These are phyloP conservation scores for Mimosa bimucronata DNA, from an alignment of 306 rosid species.

Conservation along the genomic window DNA sequence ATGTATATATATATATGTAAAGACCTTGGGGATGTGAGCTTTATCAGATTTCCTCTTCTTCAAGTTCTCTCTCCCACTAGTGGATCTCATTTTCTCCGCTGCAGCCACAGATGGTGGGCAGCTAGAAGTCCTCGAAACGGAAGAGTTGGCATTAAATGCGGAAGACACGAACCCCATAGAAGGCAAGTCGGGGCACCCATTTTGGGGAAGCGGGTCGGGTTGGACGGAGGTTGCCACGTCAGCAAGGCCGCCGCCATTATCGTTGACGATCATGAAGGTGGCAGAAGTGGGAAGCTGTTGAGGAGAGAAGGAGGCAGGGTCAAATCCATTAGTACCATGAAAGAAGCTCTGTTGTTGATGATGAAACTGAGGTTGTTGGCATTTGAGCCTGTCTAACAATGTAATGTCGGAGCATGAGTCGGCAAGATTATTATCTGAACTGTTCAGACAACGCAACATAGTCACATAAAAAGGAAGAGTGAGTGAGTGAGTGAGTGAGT, in stretches of 20 bases:
- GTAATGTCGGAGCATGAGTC: constrained; percentile 50
- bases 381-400: constrained; percentile 50
- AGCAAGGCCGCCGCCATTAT: constrained; percentile 32
- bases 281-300: constrained; percentile 19
- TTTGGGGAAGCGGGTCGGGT: constrained; percentile 58
- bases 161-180: constrained; percentile 27
- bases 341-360: constrained; percentile 29
- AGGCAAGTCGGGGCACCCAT: constrained; percentile 52
- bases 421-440: constrained; percentile 40
- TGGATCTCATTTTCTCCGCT: constrained; percentile 39
- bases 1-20: not conserved
- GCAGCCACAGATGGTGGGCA: constrained; percentile 46
- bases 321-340: constrained; percentile 41
- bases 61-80: constrained; percentile 51
- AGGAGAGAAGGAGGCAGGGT: constrained; percentile 33
- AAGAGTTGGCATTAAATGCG: constrained; percentile 43
- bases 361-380: constrained; percentile 38
- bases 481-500: not conserved
- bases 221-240: constrained; percentile 50
- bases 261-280: constrained; percentile 1
- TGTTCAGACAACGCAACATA: constrained; percentile 59
- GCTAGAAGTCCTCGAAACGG: constrained; percentile 57
- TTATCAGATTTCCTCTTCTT: constrained; percentile 70
- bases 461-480: not conserved
- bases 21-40: constrained; percentile 47